Conservation (phyloP, 1,284 basidiomycete species). For the Austropuccinia psidii region DNA sequence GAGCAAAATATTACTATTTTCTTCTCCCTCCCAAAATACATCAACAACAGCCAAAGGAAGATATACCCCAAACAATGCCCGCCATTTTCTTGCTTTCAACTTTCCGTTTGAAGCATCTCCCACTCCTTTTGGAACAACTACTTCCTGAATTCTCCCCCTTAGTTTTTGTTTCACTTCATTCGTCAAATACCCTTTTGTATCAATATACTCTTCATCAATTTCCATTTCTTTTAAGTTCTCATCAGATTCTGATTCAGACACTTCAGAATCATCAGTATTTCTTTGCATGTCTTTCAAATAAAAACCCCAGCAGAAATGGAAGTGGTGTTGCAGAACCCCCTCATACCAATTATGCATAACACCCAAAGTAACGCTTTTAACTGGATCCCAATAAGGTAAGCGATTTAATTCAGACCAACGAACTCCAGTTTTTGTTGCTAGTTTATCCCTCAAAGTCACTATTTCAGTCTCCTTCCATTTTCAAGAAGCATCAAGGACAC, state of each 20-base stretch:
- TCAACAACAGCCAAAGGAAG: too few species aligned
- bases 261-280: background rate
- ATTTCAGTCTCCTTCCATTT: background rate
- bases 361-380: background rate
- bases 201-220: background rate
- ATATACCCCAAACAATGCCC: too few species aligned
- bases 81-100: too few species aligned
- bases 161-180: background rate
- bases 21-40: too few species aligned
- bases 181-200: background rate
- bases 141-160: background rate
- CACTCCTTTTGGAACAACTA: conserved; percentile 27
- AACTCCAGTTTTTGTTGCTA: background rate
- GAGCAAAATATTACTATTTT: too few species aligned
- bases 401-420: conserved; percentile 15
- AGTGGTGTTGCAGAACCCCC: conserved; percentile 16
- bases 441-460: background rate
- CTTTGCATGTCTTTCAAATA: too few species aligned
- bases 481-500: background rate
- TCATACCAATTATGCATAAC: conserved; percentile 27
- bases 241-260: background rate
- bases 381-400: conserved; percentile 30
- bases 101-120: too few species aligned
- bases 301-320: conserved; percentile 1
- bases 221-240: background rate